Evolutionary conservation across 257 asterid genomes (phyloP).

Genomic region (Solanum lycopersicoides): DNA sequence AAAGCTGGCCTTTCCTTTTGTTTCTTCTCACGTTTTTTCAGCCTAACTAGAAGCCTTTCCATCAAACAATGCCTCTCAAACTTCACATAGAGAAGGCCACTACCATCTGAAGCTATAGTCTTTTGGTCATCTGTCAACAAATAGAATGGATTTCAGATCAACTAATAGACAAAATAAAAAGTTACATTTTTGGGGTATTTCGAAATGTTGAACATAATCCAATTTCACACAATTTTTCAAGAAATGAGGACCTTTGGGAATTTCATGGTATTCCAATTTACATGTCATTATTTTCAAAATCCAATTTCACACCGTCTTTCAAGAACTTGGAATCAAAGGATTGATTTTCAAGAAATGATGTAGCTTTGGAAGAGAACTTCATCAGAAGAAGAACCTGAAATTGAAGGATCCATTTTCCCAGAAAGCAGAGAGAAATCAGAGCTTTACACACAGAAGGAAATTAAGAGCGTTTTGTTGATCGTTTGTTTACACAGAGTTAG

Average conservation of each 20-base stretch:
- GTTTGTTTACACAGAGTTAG: not conserved
- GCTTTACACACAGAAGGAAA: not conserved
- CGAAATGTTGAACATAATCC: not conserved
- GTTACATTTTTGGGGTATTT: not conserved
- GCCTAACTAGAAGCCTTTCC: not conserved
- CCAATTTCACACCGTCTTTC: not conserved
- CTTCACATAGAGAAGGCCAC: not conserved
- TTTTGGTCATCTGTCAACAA: not conserved
- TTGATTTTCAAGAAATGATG: not conserved
- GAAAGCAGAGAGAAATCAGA: not conserved
- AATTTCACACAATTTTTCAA: not conserved
- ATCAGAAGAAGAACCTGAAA: not conserved
- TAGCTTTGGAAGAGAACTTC: not conserved
- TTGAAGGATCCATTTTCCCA: not conserved
- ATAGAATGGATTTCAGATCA: not conserved
- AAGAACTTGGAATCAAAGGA: not conserved
- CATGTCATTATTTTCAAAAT: not conserved
- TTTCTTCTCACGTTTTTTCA: conserved; percentile 32
- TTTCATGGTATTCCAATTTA: not conserved
- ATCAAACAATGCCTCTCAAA: not conserved
- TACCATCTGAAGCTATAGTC: not conserved
- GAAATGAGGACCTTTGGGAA: not conserved
- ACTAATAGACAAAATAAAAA: not conserved
- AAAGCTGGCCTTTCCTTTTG: conserved; percentile 25
- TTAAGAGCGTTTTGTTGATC: not conserved